Percentiles rank a stretch among this genome's conserved stretches.
Conservation (phyloP, 495 filamentous ascomycete genomes). For the Aspergillus ellipticus region DNA sequence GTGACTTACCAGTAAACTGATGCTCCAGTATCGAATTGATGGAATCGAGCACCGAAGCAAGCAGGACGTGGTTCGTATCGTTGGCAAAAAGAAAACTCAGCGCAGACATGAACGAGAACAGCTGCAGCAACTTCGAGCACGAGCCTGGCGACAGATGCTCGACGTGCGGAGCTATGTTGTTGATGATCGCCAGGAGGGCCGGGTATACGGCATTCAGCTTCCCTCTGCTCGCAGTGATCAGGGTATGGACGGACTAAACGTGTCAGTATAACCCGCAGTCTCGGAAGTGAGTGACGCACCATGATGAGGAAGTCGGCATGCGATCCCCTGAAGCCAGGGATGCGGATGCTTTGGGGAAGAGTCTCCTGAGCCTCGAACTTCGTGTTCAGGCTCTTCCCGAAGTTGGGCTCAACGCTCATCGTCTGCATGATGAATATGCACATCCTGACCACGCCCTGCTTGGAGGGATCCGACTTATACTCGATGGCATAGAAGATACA, state of each 20-base stretch:
- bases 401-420: constrained; percentile 86
- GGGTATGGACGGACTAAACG: constrained; percentile 77
- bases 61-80: constrained; percentile 81
- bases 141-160: constrained; percentile 70
- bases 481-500: constrained; percentile 91
- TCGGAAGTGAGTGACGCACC: constrained; percentile 32
- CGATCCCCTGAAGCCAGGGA: constrained; percentile 79
- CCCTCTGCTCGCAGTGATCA: constrained; percentile 89
- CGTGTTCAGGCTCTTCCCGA: constrained; percentile 86
- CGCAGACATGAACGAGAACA: constrained; percentile 92
- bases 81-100: constrained; percentile 94
- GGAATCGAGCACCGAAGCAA: constrained; percentile 81
- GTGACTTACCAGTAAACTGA: constrained; percentile 69
- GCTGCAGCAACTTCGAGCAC: constrained; percentile 77
- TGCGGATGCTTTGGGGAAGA: constrained; percentile 72
- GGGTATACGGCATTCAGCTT: constrained; percentile 92
- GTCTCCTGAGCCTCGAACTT: constrained; percentile 86
- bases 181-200: constrained; percentile 85
- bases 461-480: constrained; percentile 77
- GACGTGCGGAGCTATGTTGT: constrained; percentile 84
- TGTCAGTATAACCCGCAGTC: constrained; percentile 15
- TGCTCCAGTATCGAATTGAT: constrained; percentile 93
- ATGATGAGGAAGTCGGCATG: constrained; percentile 95
- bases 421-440: constrained; percentile 96
- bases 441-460: constrained; percentile 91